phyloP scores from a whole-genome alignment of 768 basidiomycete species.

The Tricholoma furcatifolium region DNA sequence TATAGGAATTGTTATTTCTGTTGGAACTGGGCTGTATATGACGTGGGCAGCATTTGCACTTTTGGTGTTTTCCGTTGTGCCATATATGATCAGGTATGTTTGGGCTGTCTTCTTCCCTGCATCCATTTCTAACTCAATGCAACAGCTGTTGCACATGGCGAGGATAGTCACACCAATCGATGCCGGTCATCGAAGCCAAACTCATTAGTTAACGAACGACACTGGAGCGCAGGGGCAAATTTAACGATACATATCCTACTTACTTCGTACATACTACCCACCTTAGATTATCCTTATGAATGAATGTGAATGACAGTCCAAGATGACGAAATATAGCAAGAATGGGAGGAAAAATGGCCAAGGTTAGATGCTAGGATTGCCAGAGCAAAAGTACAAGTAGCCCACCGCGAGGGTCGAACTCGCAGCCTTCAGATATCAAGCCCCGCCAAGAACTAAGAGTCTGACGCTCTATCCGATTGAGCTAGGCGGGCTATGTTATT shows the following conservation, averaged over 20 bases:
- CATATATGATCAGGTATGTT: slow-evolving; percentile 75
- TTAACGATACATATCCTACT: slow-evolving; percentile 1
- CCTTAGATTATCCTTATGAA: background rate
- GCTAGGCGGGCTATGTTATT: slow-evolving; percentile 46
- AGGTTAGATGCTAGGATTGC: no score
- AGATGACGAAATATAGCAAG: background rate
- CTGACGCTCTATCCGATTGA: slow-evolving; percentile 69
- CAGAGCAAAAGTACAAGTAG: background rate
- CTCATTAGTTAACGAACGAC: slow-evolving; percentile 1
- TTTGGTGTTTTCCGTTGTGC: slow-evolving; percentile 62
- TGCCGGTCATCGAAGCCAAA: slow-evolving; percentile 21
- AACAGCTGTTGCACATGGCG: slow-evolving; percentile 83
- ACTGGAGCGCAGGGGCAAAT: background rate
- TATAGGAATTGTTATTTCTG: slow-evolving; percentile 63
- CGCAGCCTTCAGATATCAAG: slow-evolving; percentile 68
- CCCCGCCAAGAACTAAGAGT: slow-evolving; percentile 31
- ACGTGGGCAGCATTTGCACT: slow-evolving; percentile 76
- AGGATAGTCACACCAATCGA: slow-evolving; percentile 37
- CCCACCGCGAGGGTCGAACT: slow-evolving; percentile 74
- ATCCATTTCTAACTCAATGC: background rate
- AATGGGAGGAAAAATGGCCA: no score
- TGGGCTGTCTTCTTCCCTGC: background rate
- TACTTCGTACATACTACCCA: background rate
- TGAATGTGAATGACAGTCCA: background rate
- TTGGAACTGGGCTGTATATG: slow-evolving; percentile 62